A percentile compares a stretch with the other conserved stretches of the same genome.
These are phyloP conservation scores for Sporopachydermia quercuum DNA, from an alignment of 805 yeast species.

Conservation along the genomic window DNA sequence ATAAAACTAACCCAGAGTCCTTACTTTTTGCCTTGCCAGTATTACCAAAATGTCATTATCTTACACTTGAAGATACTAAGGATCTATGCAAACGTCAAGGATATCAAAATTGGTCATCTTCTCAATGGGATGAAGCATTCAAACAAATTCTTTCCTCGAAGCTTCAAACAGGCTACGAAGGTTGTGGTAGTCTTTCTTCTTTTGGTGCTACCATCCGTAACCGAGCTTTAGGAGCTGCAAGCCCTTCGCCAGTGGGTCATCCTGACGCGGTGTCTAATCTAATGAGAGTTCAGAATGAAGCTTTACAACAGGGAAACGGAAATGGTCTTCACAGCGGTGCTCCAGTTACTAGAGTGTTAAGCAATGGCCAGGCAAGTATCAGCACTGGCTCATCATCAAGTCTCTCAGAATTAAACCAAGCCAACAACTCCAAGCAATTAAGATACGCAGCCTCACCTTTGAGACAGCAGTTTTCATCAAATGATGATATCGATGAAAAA, in stretches of 20 bases:
- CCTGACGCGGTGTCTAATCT: neutral
- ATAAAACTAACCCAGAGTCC: slow-evolving; percentile 37
- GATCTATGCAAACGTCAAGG: neutral
- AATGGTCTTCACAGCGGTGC: neutral
- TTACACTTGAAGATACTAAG: slow-evolving; percentile 33
- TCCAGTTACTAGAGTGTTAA: neutral
- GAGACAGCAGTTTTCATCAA: neutral
- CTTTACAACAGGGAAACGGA: neutral
- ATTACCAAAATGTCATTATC: slow-evolving; percentile 45
- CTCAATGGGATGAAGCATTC: neutral
- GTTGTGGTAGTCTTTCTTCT: slow-evolving; percentile 2
- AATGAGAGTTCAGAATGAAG: neutral
- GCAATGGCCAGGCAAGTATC: too few species aligned
- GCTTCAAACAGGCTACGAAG: slow-evolving; percentile 2
- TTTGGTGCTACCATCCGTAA: neutral
- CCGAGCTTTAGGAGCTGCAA: too few species aligned
- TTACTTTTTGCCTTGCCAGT: slow-evolving; percentile 53
- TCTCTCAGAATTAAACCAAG: neutral
- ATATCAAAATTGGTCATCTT: neutral
- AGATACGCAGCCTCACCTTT: neutral
- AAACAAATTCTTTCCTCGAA: slow-evolving; percentile 2
- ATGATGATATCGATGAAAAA: neutral
- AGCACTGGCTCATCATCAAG: neutral
- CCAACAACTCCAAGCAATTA: neutral
- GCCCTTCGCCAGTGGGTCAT: neutral